These are phyloP conservation scores for Torrubiellomyces zombiae DNA, from an alignment of 2,329 filamentous ascomycete genomes.

Conservation along the genomic window DNA sequence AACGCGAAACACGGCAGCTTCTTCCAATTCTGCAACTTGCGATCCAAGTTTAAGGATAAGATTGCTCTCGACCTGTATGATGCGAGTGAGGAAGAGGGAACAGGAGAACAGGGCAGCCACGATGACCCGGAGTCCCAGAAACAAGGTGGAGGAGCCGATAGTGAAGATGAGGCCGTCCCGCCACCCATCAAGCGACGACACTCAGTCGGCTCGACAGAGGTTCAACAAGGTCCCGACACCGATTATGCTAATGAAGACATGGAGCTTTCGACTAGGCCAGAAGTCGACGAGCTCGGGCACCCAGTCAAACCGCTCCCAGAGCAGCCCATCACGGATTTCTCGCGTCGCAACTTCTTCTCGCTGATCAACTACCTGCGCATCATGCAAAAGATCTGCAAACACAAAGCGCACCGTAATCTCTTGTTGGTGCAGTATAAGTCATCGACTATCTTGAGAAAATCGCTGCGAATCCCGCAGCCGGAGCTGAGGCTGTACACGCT, in stretches of 20 bases:
- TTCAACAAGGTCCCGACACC: constrained; percentile 5
- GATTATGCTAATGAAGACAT: constrained; percentile 9
- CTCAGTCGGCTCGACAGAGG: constrained; percentile 22
- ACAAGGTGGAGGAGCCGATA: constrained; percentile 24
- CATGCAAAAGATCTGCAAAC: constrained; percentile 93
- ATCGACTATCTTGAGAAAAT: constrained; percentile 78
- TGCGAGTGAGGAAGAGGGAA: constrained; percentile 8
- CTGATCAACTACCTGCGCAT: constrained; percentile 89
- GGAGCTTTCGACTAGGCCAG: constrained; percentile 25
- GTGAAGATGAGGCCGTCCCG: constrained; percentile 65
- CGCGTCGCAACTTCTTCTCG: constrained; percentile 87
- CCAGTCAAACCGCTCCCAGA: constrained; percentile 53
- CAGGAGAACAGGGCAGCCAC: constrained; percentile 13
- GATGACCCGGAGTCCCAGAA: constrained; percentile 16
- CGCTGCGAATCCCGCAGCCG: constrained; percentile 76
- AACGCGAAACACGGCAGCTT: constrained; percentile 39
- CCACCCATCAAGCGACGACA: constrained; percentile 58
- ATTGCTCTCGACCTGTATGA: constrained; percentile 11
- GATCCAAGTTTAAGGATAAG: constrained; percentile 34
- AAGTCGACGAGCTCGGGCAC: constrained; percentile 78
- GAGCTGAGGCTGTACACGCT: constrained; percentile 83
- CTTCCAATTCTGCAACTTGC: constrained; percentile 72
- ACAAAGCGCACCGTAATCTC: constrained; percentile 87
- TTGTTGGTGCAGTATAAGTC: constrained; percentile 93
- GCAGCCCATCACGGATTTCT: constrained; percentile 75